Evolutionary conservation across 2,329 filamentous ascomycete species (phyloP).

Genomic region (Teratosphaeria viscida): DNA sequence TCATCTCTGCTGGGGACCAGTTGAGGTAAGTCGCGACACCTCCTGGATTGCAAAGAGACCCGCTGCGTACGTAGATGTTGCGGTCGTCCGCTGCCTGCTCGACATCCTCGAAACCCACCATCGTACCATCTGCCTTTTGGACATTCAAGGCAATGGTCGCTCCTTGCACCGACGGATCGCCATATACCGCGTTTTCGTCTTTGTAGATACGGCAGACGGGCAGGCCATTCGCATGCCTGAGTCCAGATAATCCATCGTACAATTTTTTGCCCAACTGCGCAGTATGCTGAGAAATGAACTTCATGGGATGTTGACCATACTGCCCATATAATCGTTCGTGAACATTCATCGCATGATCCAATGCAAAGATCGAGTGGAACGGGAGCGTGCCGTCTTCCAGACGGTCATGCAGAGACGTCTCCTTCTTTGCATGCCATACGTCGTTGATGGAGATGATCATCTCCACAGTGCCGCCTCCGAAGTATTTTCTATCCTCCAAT

Average conservation of each 20-base stretch:
- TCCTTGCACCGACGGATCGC: slow-evolving; percentile 45
- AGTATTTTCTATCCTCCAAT: slow-evolving; percentile 48
- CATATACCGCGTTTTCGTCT: slow-evolving; percentile 39
- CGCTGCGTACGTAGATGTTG: slow-evolving; percentile 51
- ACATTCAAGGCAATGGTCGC: slow-evolving; percentile 57
- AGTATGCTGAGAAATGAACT: slow-evolving; percentile 49
- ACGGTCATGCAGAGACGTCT: slow-evolving; percentile 45
- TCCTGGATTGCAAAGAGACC: slow-evolving; percentile 46
- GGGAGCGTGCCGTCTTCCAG: slow-evolving; percentile 59
- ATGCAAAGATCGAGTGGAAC: slow-evolving; percentile 54
- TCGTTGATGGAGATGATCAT: slow-evolving; percentile 45
- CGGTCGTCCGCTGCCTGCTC: slow-evolving; percentile 47
- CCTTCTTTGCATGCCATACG: slow-evolving; percentile 47
- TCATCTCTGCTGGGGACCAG: slow-evolving; percentile 46
- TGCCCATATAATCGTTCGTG: slow-evolving; percentile 47
- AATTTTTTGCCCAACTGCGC: slow-evolving; percentile 42
- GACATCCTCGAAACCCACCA: slow-evolving; percentile 48
- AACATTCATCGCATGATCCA: slow-evolving; percentile 48
- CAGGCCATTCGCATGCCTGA: slow-evolving; percentile 45
- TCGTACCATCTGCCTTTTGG: slow-evolving; percentile 39
- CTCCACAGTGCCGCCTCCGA: slow-evolving; percentile 57
- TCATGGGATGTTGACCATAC: slow-evolving; percentile 48
- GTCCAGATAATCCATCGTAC: slow-evolving; percentile 35
- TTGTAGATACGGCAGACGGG: slow-evolving; percentile 47
- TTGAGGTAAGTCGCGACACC: slow-evolving; percentile 37